Evolutionary conservation across 257 asterid genomes (phyloP).

Genomic region (Nicotiana undulata): DNA sequence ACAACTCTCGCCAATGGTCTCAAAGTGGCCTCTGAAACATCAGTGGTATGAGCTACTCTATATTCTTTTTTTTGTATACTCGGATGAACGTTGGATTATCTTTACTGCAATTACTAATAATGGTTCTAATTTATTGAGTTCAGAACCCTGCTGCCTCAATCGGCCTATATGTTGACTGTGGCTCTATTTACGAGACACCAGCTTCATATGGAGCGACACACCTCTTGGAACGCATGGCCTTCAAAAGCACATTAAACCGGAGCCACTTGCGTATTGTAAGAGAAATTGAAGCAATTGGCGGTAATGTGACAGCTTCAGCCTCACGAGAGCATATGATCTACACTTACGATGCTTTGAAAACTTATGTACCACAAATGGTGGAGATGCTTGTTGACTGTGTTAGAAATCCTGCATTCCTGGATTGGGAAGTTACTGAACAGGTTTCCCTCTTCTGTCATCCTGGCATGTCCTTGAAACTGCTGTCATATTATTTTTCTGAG

Average conservation of each 20-base stretch:
- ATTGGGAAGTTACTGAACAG: conserved; percentile 97
- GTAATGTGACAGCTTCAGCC: conserved; percentile 62
- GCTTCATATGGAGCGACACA: conserved; percentile 71
- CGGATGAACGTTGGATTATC: not conserved
- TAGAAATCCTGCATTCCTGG: conserved; percentile 86
- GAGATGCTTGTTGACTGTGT: conserved; percentile 78
- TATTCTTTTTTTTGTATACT: not conserved
- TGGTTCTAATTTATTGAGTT: not conserved
- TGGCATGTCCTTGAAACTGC: not conserved
- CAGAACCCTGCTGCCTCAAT: conserved; percentile 84
- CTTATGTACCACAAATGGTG: conserved; percentile 82
- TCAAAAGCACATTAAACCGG: conserved; percentile 76
- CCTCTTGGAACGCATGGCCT: conserved; percentile 91
- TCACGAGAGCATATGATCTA: conserved; percentile 83
- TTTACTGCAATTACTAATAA: conserved; percentile 1
- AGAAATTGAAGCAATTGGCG: conserved; percentile 97
- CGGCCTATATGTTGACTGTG: conserved; percentile 82
- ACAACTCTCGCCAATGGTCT: conserved; percentile 76
- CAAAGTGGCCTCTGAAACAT: conserved; percentile 69
- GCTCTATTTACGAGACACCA: conserved; percentile 81
- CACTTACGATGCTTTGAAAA: conserved; percentile 68
- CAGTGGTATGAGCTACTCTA: conserved; percentile 43
- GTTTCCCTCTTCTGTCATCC: conserved; percentile 24
- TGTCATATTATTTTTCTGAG: not conserved
- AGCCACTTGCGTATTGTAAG: conserved; percentile 79